A percentile compares a stretch with the other conserved stretches of the same genome.
These are phyloP conservation scores for Tolypocladium nubicola DNA, from an alignment of 2,329 filamentous ascomycete species.

Conservation along the genomic window DNA sequence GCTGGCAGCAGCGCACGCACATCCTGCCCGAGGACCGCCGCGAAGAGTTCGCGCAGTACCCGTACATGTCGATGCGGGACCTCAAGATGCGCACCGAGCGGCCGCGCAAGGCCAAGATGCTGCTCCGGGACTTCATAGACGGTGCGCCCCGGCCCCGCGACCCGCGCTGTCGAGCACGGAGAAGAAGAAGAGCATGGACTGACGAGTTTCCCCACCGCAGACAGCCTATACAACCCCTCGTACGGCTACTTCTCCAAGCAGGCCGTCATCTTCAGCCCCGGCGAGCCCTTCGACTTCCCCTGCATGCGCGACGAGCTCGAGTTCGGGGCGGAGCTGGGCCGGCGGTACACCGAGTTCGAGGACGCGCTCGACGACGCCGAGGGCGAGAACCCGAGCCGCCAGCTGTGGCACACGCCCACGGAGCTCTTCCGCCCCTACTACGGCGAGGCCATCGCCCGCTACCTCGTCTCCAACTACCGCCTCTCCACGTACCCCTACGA, in stretches of 20 bases:
- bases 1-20: conserved; percentile 79
- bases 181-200: conserved; percentile 5
- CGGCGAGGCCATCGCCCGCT: conserved; percentile 92
- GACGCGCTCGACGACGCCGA: conserved; percentile 68
- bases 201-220: conserved; percentile 29
- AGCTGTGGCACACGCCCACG: conserved; percentile 97
- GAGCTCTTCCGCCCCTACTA: conserved; percentile 96
- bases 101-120: conserved; percentile 87
- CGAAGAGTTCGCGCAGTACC: conserved; percentile 72
- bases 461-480: conserved; percentile 92
- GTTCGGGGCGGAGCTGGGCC: conserved; percentile 67
- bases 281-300: conserved; percentile 83
- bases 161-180: neutral
- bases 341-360: conserved; percentile 83
- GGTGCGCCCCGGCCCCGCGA: conserved; percentile 34
- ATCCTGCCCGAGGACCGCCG: conserved; percentile 66
- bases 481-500: conserved; percentile 90
- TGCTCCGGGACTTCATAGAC: conserved; percentile 95
- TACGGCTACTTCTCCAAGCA: conserved; percentile 97
- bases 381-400: conserved; percentile 59
- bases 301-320: conserved; percentile 71
- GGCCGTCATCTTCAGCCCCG: conserved; percentile 89
- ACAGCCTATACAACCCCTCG: conserved; percentile 86
- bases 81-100: conserved; percentile 63
- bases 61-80: conserved; percentile 74